These are phyloP conservation scores for Przewalskia tangutica DNA, from an alignment of 257 asterid species.

Conservation along the genomic window DNA sequence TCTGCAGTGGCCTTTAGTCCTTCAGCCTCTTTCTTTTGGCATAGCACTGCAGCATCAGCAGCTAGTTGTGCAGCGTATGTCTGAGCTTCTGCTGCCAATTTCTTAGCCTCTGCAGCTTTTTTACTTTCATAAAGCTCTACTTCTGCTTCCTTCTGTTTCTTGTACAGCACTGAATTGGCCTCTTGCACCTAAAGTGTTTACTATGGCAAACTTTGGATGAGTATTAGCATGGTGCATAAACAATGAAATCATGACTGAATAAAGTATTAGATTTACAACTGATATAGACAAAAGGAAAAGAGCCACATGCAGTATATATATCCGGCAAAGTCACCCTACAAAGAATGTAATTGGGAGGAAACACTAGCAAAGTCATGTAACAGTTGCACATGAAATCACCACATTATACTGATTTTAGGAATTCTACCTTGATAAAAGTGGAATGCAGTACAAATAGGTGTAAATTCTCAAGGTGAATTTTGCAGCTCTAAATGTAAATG, in stretches of 20 bases:
- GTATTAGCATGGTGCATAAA: background rate
- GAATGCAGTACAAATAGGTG: background rate
- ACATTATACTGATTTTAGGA: background rate
- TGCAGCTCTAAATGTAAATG: no score
- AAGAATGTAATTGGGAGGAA: background rate
- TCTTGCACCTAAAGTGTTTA: constrained; percentile 33
- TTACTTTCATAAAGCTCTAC: constrained; percentile 39
- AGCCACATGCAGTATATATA: background rate
- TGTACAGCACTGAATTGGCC: constrained; percentile 61
- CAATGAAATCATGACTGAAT: background rate
- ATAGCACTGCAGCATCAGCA: constrained; percentile 43
- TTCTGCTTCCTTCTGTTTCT: constrained; percentile 50
- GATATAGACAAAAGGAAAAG: background rate
- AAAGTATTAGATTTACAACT: background rate
- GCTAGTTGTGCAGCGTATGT: constrained; percentile 22
- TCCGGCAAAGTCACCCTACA: background rate
- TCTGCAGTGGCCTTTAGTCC: constrained; percentile 40
- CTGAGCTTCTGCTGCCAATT: constrained; percentile 41
- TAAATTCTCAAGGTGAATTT: no score
- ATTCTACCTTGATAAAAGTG: background rate
- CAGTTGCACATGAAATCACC: background rate
- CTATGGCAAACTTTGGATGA: background rate
- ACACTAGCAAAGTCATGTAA: background rate
- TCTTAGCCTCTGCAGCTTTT: constrained; percentile 37
- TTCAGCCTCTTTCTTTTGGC: constrained; percentile 55